Percentiles rank a stretch among this genome's conserved stretches.
Conservation (phyloP, 2,329 filamentous ascomycete genomes). For the Nigrospora sphaerica region DNA sequence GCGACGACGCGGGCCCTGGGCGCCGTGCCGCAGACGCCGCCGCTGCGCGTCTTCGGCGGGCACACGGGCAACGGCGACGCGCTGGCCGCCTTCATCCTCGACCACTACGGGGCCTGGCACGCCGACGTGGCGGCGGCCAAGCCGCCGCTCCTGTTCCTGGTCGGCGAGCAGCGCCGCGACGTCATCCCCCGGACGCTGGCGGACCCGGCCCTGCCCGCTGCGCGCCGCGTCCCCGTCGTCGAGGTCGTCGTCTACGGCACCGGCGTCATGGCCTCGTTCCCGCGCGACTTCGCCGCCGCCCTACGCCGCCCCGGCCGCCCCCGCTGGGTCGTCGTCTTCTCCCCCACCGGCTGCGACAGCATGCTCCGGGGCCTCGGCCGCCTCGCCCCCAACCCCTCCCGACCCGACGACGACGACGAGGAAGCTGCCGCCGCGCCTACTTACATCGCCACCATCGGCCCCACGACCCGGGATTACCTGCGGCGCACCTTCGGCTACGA, state of each 20-base stretch:
- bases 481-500: slow-evolving; percentile 55
- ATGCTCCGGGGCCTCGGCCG: slow-evolving; percentile 48
- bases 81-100: slow-evolving; percentile 69
- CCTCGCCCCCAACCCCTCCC: slow-evolving; percentile 38
- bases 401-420: slow-evolving; percentile 20
- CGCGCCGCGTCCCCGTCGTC: slow-evolving; percentile 56
- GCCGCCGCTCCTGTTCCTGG: slow-evolving; percentile 72
- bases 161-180: slow-evolving; percentile 83
- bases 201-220: slow-evolving; percentile 39
- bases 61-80: slow-evolving; percentile 81
- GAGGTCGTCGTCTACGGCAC: slow-evolving; percentile 87
- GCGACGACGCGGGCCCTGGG: slow-evolving; percentile 70
- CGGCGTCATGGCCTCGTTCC: slow-evolving; percentile 72
- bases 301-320: slow-evolving; percentile 31
- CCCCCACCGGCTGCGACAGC: slow-evolving; percentile 56
- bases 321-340: slow-evolving; percentile 73
- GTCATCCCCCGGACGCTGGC: slow-evolving; percentile 80
- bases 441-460: slow-evolving; percentile 81
- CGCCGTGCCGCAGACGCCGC: slow-evolving; percentile 42
- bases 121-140: slow-evolving; percentile 29
- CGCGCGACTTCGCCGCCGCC: slow-evolving; percentile 50
- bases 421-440: slow-evolving; percentile 28
- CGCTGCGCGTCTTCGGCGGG: slow-evolving; percentile 63
- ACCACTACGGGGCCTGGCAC: slow-evolving; percentile 61
- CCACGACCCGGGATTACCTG: slow-evolving; percentile 79